These are phyloP conservation scores for Aspergillus oerlinghausenensis DNA, from an alignment of 2,329 filamentous ascomycete genomes.

Conservation along the genomic window DNA sequence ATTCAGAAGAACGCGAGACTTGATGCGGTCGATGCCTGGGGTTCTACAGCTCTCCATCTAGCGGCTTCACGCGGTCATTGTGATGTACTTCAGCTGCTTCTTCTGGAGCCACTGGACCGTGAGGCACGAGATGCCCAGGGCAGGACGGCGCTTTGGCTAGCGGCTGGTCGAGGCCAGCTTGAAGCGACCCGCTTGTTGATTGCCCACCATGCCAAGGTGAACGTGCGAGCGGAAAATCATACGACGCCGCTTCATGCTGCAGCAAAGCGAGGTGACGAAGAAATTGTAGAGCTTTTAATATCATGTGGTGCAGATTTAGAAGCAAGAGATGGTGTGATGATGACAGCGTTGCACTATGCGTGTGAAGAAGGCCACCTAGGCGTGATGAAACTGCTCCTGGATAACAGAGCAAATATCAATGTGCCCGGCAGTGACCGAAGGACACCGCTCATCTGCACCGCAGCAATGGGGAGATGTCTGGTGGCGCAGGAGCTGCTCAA, in stretches of 20 bases:
- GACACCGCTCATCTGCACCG: conserved; percentile 35
- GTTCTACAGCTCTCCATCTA: conserved; percentile 29
- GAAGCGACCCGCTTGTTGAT: conserved; percentile 31
- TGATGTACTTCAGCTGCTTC: conserved; percentile 23
- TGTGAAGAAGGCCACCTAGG: conserved; percentile 26
- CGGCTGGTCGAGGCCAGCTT: conserved; percentile 31
- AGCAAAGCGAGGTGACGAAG: conserved; percentile 29
- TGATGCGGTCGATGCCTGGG: conserved; percentile 25
- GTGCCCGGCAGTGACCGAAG: conserved; percentile 26
- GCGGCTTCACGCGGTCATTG: conserved; percentile 31
- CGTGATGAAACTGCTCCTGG: conserved; percentile 26
- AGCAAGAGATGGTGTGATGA: conserved; percentile 32
- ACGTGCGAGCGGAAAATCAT: conserved; percentile 29
- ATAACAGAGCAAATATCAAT: conserved; percentile 30
- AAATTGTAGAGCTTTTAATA: conserved; percentile 30
- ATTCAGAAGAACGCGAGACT: conserved; percentile 29
- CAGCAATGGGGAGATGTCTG: conserved; percentile 24
- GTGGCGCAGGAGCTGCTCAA: conserved; percentile 29
- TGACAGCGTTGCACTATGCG: conserved; percentile 35
- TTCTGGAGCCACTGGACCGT: conserved; percentile 24
- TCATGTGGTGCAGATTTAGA: conserved; percentile 31
- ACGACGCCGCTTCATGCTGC: conserved; percentile 33
- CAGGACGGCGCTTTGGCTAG: conserved; percentile 34
- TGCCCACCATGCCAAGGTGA: conserved; percentile 28
- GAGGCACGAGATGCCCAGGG: conserved; percentile 29